A percentile compares a stretch with the other conserved stretches of the same genome.
These are phyloP conservation scores for Lasiodiplodia sp. DNA, from an alignment of 2,329 filamentous ascomycete genomes.

Conservation along the genomic window DNA sequence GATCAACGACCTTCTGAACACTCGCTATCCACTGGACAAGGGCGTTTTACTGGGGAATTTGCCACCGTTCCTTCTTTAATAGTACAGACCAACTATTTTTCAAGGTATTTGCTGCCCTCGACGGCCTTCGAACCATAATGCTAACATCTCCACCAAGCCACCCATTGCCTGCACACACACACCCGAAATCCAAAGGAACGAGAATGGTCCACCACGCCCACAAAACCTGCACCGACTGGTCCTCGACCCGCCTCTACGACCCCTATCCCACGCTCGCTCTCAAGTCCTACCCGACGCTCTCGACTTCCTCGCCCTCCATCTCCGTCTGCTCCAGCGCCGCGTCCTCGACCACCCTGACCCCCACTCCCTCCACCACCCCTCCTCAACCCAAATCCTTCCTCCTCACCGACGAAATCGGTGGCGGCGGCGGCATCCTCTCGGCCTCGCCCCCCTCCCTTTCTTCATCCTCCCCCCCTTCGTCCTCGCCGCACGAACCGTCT, in stretches of 20 bases:
- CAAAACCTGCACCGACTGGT: slow-evolving; percentile 22
- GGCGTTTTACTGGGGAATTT: too few species aligned
- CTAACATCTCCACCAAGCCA: background rate
- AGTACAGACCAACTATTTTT: background rate
- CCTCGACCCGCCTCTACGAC: slow-evolving; percentile 12
- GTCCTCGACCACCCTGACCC: slow-evolving; percentile 32
- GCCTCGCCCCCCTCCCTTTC: slow-evolving; percentile 14
- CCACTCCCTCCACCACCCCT: slow-evolving; percentile 31
- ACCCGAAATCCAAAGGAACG: background rate
- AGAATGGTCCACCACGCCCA: slow-evolving; percentile 6
- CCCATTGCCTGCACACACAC: background rate
- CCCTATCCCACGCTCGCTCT: background rate
- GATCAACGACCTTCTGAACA: background rate
- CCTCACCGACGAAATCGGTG: background rate
- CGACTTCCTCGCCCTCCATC: background rate
- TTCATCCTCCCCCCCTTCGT: background rate
- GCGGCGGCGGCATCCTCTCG: slow-evolving; percentile 20
- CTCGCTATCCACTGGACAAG: background rate
- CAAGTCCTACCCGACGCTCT: background rate
- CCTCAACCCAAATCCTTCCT: slow-evolving; percentile 31
- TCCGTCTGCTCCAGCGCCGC: slow-evolving; percentile 12
- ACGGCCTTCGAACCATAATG: background rate
- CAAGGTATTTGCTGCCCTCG: background rate
- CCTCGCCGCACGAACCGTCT: background rate
- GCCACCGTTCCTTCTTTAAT: background rate